phyloP scores from a whole-genome alignment of 1,284 basidiomycete species.

The Ustilago tritici region DNA sequence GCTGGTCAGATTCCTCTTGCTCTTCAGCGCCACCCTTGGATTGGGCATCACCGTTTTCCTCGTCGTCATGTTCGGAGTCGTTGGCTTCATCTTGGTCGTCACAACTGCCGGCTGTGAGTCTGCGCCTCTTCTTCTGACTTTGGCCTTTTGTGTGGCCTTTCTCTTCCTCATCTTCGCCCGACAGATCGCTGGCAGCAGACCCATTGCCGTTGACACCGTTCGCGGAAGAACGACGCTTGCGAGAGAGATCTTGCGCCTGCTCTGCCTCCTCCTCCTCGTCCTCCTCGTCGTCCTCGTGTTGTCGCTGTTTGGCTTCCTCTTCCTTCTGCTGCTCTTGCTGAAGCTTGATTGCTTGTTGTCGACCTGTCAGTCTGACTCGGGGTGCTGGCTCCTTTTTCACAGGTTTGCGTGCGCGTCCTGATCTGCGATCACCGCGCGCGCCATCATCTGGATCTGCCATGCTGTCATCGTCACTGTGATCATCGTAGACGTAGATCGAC shows the following conservation, averaged over 20 bases:
- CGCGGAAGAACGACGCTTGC: constrained; percentile 13
- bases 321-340: constrained; percentile 50
- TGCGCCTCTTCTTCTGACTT: constrained; percentile 23
- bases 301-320: constrained; percentile 27
- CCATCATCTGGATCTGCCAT: constrained; percentile 43
- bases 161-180: constrained; percentile 21
- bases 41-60: constrained; percentile 2
- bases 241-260: background rate
- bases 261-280: constrained; percentile 16
- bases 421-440: constrained; percentile 9
- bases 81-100: constrained; percentile 16
- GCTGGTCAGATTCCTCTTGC: constrained; percentile 10
- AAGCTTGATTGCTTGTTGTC: constrained; percentile 49
- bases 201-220: constrained; percentile 1
- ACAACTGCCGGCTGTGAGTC: constrained; percentile 20
- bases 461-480: constrained; percentile 41
- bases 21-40: constrained; percentile 7
- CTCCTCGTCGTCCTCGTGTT: constrained; percentile 16
- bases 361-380: constrained; percentile 31
- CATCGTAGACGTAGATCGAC: constrained; percentile 50
- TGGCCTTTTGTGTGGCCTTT: constrained; percentile 11
- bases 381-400: constrained; percentile 24
- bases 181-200: constrained; percentile 18
- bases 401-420: constrained; percentile 18
- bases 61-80: background rate